Base-by-base conservation (phyloP, 495 filamentous ascomycete species). In the Chaetomidium leptoderma region DNA sequence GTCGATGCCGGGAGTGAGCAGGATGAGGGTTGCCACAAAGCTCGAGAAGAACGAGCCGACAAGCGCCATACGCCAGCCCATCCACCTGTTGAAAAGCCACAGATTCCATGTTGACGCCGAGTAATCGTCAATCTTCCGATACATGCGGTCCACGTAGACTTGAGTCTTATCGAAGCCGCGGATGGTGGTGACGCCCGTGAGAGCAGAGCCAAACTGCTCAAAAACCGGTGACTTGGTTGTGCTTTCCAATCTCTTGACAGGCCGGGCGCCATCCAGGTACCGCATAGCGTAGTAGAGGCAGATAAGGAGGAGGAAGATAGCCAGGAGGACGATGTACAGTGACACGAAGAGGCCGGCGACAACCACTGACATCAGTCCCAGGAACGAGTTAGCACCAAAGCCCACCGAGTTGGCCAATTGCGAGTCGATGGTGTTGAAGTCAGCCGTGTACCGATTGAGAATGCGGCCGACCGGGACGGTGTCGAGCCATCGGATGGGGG, bases 391-490 rank as follows among this genome's bases (percentile, higher is more conserved):
- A 6, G 80, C 66, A 2, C 83, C 70, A 55, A 82, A 84, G 0
- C 74, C 75, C 30, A 90, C 44, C 33, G 86, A 81, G 47, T 78
- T 78, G 1, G 81, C 78, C 14, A 92, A 69, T 19, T 78, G 77
- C 1, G 81, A 83, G 66, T 92, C 89, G 29, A 91, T 76, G 3
- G 79, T 77, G 60, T 82, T 78, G 64, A 93, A 91, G 63, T 93
- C 90, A 6, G 86, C 78, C 0, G 88, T 89, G 56, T 92, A 92
- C 6, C 90, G 79, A 67, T 93, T 95, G 4, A 92, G 67, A 35
- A 92, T 83, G 24, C 88, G 81, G 2, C 90, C 90, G 0, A 89
- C 72, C 0, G 90, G 90, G 0, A 90, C 86, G 0, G 88, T 92
- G 66, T 95, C 90, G 11, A 92, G 74, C 86, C 88, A 95, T 45